Evolutionary conservation across 1,139 yeast species (phyloP).

Genomic region (Saccharomyces pastorianus): DNA sequence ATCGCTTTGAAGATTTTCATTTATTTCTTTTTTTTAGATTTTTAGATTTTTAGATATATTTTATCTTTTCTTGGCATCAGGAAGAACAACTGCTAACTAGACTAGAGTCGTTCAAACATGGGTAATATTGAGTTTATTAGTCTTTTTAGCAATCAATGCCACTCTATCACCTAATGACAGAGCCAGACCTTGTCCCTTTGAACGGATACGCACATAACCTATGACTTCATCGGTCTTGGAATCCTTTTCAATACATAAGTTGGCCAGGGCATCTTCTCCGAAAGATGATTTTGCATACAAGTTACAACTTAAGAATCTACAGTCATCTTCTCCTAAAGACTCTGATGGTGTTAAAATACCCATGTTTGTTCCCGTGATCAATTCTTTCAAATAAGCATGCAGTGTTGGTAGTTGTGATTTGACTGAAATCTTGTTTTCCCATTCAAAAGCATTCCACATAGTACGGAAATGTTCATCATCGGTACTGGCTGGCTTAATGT

Average conservation of each 20-base stretch:
- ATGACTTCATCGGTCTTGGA: conserved; percentile 60
- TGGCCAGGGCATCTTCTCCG: conserved; percentile 97
- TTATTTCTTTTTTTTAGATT: neutral
- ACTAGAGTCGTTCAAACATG: conserved; percentile 28
- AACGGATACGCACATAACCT: conserved; percentile 94
- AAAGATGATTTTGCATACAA: conserved; percentile 87
- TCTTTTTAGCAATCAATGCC: conserved; percentile 63
- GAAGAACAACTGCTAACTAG: neutral
- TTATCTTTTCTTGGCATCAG: neutral
- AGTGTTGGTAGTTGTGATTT: conserved; percentile 59
- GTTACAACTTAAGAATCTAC: conserved; percentile 91
- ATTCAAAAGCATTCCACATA: conserved; percentile 99
- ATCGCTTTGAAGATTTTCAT: neutral
- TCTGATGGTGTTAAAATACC: conserved; percentile 90
- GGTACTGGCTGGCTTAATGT: conserved; percentile 89
- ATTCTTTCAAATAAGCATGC: conserved; percentile 68
- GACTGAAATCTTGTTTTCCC: conserved; percentile 97
- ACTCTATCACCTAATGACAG: conserved; percentile 90
- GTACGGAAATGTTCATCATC: conserved; percentile 85
- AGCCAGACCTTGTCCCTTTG: conserved; percentile 97
- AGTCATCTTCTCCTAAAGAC: conserved; percentile 62
- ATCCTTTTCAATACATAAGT: conserved; percentile 83
- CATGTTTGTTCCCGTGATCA: conserved; percentile 87
- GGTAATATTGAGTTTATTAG: conserved; percentile 33
- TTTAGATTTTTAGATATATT: neutral